Evolutionary conservation across 2,329 filamentous ascomycete species (phyloP), one percentile per base, ranked within the genome.

Genomic region (Pseudofabraea citricarpa): DNA sequence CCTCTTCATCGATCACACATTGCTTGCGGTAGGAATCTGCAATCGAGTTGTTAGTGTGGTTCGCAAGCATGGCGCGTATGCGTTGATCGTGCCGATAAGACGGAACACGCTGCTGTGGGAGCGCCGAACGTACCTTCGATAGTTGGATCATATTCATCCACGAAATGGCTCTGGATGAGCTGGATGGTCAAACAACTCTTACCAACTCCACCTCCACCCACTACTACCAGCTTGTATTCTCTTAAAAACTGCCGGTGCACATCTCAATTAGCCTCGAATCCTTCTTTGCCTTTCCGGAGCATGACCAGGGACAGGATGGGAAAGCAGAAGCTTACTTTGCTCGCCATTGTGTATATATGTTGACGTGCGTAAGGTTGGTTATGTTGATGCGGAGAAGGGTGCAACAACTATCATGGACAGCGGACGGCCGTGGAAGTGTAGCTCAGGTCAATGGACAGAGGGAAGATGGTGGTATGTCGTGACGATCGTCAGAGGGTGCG

Each of bases 161-260:
- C 91, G 74, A 98, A 98, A 68, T 98, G 93, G 68, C 86, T 91
- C 72, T 90, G 85, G 43, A 58, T 89, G 69, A 91, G 81, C 75
- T 97, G 93, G 64, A 98, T 97, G 47, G 93, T 97, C 75, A 98
- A 80, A 73, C 93, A 97, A 50, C 91, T 97, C 77, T 98, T 98
- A 73, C 93, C 93, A 55, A 98, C 93, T 68, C 93, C 93, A 77
- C 93, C 93, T 61, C 94, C 93, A 59, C 93, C 93, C 55, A 98
- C 90, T 50, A 97, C 93, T 49, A 98, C 93, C 71, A 95, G 72
- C 73, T 95, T 95, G 71, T 95, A 95, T 73, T 93, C 87, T 79
- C 87, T 77, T 65, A 91, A 73, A 64, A 90, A 91, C 85, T 91
- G 61, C 23, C 29, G 18, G 29, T 37, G 23, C 18, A 12, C 13